phyloP scores from a whole-genome alignment of 495 filamentous ascomycete species.

The Podospora appendiculata region DNA sequence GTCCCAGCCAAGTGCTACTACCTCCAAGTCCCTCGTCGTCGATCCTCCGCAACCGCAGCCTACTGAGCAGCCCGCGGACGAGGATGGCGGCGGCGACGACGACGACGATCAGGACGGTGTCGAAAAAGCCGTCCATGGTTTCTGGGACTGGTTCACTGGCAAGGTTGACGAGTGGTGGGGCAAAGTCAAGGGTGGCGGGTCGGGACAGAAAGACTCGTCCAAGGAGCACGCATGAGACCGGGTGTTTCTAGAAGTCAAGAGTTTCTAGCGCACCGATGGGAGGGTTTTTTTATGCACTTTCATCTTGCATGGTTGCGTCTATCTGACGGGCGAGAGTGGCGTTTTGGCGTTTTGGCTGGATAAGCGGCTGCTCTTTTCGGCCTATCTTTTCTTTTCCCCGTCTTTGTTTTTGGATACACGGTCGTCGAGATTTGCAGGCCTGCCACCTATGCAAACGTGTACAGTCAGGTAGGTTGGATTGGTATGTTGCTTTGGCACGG shows the following conservation, averaged over 20 bases:
- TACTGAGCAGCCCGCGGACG: constrained; percentile 6
- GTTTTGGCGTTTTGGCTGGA: no score
- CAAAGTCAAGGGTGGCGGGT: constrained; percentile 21
- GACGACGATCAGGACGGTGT: constrained; percentile 4
- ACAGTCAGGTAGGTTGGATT: no score
- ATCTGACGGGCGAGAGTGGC: no score
- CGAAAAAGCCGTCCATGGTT: constrained; percentile 16
- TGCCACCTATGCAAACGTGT: no score
- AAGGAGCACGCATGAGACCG: background rate
- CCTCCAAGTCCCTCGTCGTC: constrained; percentile 6
- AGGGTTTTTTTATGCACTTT: no score
- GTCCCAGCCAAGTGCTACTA: no score
- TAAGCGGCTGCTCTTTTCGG: no score
- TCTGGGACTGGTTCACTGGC: constrained; percentile 44
- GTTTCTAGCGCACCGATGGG: background rate
- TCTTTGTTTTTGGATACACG: no score
- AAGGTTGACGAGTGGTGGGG: constrained; percentile 36
- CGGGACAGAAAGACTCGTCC: background rate
- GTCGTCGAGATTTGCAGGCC: no score
- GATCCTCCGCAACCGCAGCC: constrained; percentile 14
- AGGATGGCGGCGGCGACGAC: constrained; percentile 7
- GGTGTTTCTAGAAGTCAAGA: background rate
- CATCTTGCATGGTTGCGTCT: no score
- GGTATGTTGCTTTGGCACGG: no score
- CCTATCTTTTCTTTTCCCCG: no score